Evolutionary conservation across 805 yeast genomes (phyloP).

Genomic region (Yarrowia porcina): DNA sequence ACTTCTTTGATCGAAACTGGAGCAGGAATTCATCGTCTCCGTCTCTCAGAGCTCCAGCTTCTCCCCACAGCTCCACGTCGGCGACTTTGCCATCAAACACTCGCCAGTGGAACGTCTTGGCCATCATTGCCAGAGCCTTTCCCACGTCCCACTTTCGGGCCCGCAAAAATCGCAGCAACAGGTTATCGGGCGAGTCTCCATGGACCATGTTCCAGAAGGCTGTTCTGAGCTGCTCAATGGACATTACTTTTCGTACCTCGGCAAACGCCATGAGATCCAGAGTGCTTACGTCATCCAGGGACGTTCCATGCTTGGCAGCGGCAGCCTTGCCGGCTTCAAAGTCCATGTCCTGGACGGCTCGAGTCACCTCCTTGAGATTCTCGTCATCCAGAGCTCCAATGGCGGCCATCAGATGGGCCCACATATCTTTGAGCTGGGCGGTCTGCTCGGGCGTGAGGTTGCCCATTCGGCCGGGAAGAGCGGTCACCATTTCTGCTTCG

Average conservation of each 20-base stretch:
- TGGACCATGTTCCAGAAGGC: slow-evolving; percentile 61
- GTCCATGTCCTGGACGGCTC: background rate
- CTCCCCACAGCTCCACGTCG: slow-evolving; percentile 65
- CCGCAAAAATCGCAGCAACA: slow-evolving; percentile 69
- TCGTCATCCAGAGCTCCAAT: slow-evolving; percentile 15
- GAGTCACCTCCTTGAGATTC: slow-evolving; percentile 3
- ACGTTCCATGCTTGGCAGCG: background rate
- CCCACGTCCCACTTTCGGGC: slow-evolving; percentile 84
- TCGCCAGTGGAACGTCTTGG: slow-evolving; percentile 75
- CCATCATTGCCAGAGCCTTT: slow-evolving; percentile 65
- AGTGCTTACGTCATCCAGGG: background rate
- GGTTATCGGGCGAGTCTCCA: slow-evolving; percentile 78
- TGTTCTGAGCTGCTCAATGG: slow-evolving; percentile 44
- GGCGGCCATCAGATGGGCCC: slow-evolving; percentile 36
- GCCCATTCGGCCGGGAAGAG: slow-evolving; percentile 39
- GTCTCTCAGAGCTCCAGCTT: slow-evolving; percentile 52
- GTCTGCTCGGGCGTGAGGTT: slow-evolving; percentile 41
- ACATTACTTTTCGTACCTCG: slow-evolving; percentile 12
- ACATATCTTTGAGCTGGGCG: slow-evolving; percentile 41
- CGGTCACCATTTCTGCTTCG: background rate
- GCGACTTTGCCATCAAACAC: slow-evolving; percentile 57
- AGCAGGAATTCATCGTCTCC: slow-evolving; percentile 45
- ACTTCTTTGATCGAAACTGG: slow-evolving; percentile 67
- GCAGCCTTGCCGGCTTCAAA: background rate
- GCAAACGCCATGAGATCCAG: slow-evolving; percentile 2